Evolutionary conservation across 495 filamentous ascomycete genomes (phyloP).

Genomic region (Penicillium malachiteum): DNA sequence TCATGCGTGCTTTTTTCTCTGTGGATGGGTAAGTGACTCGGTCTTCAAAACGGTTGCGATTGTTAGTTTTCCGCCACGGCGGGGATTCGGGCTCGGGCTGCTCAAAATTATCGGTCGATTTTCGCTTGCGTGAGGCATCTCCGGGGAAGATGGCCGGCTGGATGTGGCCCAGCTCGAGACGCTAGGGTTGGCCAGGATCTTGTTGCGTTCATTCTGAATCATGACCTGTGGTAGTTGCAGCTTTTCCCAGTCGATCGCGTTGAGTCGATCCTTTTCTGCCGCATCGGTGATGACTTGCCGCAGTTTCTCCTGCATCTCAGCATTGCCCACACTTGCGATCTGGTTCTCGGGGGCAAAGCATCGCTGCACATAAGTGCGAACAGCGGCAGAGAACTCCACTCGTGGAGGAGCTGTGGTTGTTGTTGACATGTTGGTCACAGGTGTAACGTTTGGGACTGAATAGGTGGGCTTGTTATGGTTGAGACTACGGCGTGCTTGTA

Average conservation of each 20-base stretch:
- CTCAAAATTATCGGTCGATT: constrained; percentile 62
- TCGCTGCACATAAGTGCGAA: constrained; percentile 80
- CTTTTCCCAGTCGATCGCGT: constrained; percentile 74
- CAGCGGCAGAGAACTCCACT: constrained; percentile 71
- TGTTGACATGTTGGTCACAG: constrained; percentile 11
- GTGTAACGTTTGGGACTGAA: constrained; percentile 26
- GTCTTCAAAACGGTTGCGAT: constrained; percentile 65
- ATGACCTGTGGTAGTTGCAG: constrained; percentile 86
- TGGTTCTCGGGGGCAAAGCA: constrained; percentile 73
- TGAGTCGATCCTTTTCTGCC: constrained; percentile 65
- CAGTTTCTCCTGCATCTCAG: constrained; percentile 79
- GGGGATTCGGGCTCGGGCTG: constrained; percentile 48
- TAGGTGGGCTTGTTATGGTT: constrained; percentile 22
- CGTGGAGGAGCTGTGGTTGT: constrained; percentile 33
- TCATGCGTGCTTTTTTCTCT: constrained; percentile 62
- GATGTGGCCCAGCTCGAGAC: constrained; percentile 39
- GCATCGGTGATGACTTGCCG: constrained; percentile 82
- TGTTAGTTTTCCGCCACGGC: constrained; percentile 74
- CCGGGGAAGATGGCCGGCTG: constrained; percentile 28
- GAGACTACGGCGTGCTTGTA: constrained; percentile 51
- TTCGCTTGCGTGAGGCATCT: constrained; percentile 66
- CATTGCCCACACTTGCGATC: constrained; percentile 58
- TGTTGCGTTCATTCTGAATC: constrained; percentile 69
- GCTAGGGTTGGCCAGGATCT: constrained; percentile 36
- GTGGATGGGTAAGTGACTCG: constrained; percentile 63